Percentiles rank a stretch among this genome's conserved stretches.
Conservation (phyloP, 257 asterid species). For the Prunella vulgaris region DNA sequence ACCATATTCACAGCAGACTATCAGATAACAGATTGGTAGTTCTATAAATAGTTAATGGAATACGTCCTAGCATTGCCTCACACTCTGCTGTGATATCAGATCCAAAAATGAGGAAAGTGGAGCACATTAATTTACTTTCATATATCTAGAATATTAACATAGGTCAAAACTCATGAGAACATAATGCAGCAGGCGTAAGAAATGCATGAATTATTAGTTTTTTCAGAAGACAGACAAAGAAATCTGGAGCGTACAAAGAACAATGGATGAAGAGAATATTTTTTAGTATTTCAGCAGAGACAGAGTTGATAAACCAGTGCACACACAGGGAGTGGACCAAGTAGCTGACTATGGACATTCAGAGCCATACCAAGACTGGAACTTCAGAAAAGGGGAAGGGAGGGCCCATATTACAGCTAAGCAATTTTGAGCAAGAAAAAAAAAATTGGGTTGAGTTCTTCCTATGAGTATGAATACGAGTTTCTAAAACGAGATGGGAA, state of each 20-base stretch:
- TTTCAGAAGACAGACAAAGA: neutral
- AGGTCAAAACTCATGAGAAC: neutral
- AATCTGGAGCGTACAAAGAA: neutral
- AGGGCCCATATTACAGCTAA: neutral
- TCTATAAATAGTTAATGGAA: slow-evolving; percentile 11
- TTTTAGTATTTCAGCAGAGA: neutral
- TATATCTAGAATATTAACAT: neutral
- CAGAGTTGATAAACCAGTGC: neutral
- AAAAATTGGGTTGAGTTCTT: neutral
- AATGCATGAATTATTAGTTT: neutral
- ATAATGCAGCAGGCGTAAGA: neutral
- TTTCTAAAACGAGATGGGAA: neutral
- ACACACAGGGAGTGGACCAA: no score
- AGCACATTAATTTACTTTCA: neutral
- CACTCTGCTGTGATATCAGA: neutral
- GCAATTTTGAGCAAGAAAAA: neutral
- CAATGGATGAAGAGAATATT: neutral
- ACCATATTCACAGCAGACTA: neutral
- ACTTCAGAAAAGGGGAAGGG: neutral
- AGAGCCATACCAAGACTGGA: neutral
- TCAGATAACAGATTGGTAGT: neutral
- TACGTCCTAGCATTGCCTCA: neutral
- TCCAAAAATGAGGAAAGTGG: neutral
- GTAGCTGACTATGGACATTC: no score
- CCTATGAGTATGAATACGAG: neutral